Evolutionary conservation across 75 land plant species (phyloP).

Genomic region (Sequoia sempervirens): DNA sequence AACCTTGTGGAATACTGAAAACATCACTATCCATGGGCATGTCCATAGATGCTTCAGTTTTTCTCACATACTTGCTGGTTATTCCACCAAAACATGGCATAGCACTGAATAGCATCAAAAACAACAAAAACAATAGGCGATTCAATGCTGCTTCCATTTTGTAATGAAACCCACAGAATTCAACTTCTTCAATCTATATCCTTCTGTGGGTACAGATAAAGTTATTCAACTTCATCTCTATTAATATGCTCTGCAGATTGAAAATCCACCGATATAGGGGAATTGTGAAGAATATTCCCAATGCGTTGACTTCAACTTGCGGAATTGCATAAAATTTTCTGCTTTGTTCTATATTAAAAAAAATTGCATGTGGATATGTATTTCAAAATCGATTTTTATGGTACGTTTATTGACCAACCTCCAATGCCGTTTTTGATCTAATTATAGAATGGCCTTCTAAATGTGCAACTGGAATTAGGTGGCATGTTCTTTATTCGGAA

Average conservation of each 20-base stretch:
- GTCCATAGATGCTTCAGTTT: slow-evolving; percentile 23
- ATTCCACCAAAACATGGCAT: slow-evolving; percentile 22
- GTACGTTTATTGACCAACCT: too few species aligned
- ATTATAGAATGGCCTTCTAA: too few species aligned
- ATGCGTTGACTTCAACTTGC: not conserved
- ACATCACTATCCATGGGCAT: slow-evolving; percentile 67
- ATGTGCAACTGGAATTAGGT: too few species aligned
- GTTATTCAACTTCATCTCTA: not conserved
- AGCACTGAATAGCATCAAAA: not conserved
- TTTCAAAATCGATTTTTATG: not conserved
- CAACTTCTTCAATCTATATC: not conserved
- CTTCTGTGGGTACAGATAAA: not conserved
- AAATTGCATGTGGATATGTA: too few species aligned
- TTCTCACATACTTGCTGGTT: slow-evolving; percentile 44
- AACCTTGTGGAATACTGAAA: slow-evolving; percentile 45
- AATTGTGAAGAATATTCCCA: not conserved
- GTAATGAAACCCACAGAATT: not conserved
- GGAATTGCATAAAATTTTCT: not conserved
- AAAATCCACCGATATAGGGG: not conserved
- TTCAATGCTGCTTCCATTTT: not conserved
- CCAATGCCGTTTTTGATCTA: too few species aligned
- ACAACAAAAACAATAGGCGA: not conserved
- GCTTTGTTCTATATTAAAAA: too few species aligned
- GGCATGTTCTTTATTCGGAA: too few species aligned
- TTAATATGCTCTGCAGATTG: not conserved